phyloP scores from a whole-genome alignment of 2,329 filamentous ascomycete genomes.

The Fusarium equiseti region DNA sequence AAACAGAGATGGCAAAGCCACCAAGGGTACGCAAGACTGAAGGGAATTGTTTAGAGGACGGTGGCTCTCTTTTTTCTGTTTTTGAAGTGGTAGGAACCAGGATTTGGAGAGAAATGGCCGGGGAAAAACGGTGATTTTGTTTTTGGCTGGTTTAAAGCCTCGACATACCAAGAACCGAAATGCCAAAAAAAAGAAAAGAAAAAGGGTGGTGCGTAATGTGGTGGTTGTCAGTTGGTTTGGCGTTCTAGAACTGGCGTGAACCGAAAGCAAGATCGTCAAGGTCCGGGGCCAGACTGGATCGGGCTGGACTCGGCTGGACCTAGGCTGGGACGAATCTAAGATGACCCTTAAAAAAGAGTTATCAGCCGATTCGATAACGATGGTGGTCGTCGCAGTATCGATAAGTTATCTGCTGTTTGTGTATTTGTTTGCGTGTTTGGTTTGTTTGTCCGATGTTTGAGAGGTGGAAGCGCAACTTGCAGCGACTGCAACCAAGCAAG shows the following conservation, averaged over 20 bases:
- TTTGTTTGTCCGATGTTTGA: constrained; percentile 2
- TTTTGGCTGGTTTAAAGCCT: constrained; percentile 21
- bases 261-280: constrained; percentile 33
- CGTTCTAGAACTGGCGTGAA: constrained; percentile 41
- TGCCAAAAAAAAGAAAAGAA: constrained; percentile 14
- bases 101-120: background rate
- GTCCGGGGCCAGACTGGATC: constrained; percentile 38
- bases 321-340: constrained; percentile 30
- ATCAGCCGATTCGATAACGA: constrained; percentile 8
- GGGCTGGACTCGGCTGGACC: constrained; percentile 37
- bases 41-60: constrained; percentile 20
- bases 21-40: constrained; percentile 1
- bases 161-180: constrained; percentile 16
- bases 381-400: background rate
- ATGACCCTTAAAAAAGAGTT: constrained; percentile 6
- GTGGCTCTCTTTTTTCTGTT: constrained; percentile 11
- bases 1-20: constrained; percentile 25
- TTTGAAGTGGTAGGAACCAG: constrained; percentile 6
- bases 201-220: constrained; percentile 26
- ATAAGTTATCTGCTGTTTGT: background rate
- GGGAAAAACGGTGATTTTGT: constrained; percentile 25
- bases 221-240: constrained; percentile 33
- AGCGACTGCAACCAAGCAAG: constrained; percentile 5
- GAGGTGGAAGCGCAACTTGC: constrained; percentile 2
- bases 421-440: constrained; percentile 15